Percentiles rank a stretch among this genome's conserved stretches.
Evolutionary conservation across 2,329 filamentous ascomycete genomes (phyloP).

Genomic region (Trichoderma aggressivum): DNA sequence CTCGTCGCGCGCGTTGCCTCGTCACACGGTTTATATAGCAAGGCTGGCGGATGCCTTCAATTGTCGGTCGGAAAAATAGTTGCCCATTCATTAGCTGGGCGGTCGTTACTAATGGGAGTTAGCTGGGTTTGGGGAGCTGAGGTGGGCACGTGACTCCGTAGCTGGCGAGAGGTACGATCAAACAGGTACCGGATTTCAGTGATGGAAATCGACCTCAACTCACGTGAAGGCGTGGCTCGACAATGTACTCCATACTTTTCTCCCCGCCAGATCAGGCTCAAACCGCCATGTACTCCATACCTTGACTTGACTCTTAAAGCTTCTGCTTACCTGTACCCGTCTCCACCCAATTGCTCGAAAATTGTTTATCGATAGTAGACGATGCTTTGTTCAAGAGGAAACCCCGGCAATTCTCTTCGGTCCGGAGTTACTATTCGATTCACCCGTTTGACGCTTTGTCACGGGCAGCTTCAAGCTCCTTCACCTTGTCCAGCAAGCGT

Average conservation of each 20-base stretch:
- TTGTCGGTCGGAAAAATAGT: constrained; percentile 34
- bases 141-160: background rate
- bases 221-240: background rate
- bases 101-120: background rate
- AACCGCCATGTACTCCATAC: background rate
- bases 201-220: background rate
- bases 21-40: constrained; percentile 15
- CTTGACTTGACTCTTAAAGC: background rate
- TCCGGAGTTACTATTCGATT: constrained; percentile 14
- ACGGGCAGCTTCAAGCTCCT: background rate
- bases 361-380: constrained; percentile 14
- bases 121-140: background rate
- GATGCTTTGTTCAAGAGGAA: background rate
- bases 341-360: background rate
- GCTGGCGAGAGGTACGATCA: background rate
- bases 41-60: constrained; percentile 24
- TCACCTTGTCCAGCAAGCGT: background rate
- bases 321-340: background rate
- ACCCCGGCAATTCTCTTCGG: constrained; percentile 10
- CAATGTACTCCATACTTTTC: background rate
- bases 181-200: background rate
- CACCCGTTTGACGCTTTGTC: constrained; percentile 5
- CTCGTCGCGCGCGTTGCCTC: constrained; percentile 16
- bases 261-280: background rate
- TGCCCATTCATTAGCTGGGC: constrained; percentile 11